phyloP scores from a whole-genome alignment of 208 protist species.

The Trypanosoma avium region DNA sequence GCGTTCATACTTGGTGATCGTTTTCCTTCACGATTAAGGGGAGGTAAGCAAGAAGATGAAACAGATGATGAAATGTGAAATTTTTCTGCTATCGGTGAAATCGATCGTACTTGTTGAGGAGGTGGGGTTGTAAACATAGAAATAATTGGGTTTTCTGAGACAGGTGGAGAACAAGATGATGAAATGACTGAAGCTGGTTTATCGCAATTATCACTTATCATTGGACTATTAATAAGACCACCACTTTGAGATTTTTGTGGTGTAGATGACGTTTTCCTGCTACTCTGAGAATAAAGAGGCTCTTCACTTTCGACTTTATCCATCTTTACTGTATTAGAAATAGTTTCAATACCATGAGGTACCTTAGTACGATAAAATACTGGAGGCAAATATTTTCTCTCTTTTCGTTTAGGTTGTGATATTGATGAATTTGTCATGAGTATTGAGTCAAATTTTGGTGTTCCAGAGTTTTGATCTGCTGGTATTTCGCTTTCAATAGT shows the following conservation, averaged over 20 bases:
- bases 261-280: neutral
- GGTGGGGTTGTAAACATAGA: neutral
- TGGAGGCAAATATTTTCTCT: too few species aligned
- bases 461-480: neutral
- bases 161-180: too few species aligned
- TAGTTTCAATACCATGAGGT: too few species aligned
- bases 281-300: neutral
- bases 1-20: neutral
- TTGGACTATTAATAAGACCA: neutral
- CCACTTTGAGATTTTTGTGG: neutral
- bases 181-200: too few species aligned
- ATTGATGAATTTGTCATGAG: too few species aligned
- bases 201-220: too few species aligned
- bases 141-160: too few species aligned
- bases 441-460: too few species aligned
- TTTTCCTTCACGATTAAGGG: neutral
- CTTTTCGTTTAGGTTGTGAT: too few species aligned
- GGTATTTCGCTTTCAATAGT: neutral
- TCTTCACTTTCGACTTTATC: too few species aligned
- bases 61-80: neutral
- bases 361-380: slow-evolving; percentile 8
- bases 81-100: neutral
- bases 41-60: too few species aligned
- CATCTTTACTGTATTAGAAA: too few species aligned
- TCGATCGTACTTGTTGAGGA: neutral